Conservation (phyloP, 78 protist species). For the Dictyostelium intermedium region DNA sequence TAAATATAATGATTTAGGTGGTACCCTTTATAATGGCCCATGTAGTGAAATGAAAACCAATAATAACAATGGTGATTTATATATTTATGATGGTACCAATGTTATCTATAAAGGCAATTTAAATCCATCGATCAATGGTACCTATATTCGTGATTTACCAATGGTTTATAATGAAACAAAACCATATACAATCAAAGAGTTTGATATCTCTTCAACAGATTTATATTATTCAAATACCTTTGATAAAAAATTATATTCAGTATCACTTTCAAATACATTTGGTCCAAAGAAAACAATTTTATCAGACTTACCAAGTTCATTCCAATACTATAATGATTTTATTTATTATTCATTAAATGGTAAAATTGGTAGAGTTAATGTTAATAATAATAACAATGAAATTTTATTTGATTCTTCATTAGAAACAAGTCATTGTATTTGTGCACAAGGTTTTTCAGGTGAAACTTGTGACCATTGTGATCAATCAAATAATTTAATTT, state of each 20-base stretch:
- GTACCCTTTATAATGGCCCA: not conserved
- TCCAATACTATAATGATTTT: not conserved
- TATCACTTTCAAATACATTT: not conserved
- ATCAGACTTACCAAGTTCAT: not conserved
- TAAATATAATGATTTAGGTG: not conserved
- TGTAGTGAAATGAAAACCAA: not conserved
- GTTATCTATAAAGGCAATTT: not conserved
- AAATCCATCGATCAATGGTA: not conserved
- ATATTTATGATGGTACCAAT: not conserved
- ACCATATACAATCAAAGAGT: not conserved
- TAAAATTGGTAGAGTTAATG: not conserved
- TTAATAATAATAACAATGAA: too few species aligned
- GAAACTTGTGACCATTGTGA: not conserved
- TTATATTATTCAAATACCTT: not conserved
- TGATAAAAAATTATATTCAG: not conserved
- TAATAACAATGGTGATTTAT: not conserved
- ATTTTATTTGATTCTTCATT: not conserved
- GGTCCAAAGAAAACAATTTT: not conserved
- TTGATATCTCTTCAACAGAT: not conserved
- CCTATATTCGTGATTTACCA: not conserved
- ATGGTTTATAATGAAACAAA: not conserved
- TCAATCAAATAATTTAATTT: not conserved
- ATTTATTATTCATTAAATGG: slow-evolving; percentile 5
- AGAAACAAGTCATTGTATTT: not conserved
- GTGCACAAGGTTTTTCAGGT: not conserved